These are phyloP conservation scores for Cicer judaicum DNA, from an alignment of 306 rosid genomes.

Conservation along the genomic window DNA sequence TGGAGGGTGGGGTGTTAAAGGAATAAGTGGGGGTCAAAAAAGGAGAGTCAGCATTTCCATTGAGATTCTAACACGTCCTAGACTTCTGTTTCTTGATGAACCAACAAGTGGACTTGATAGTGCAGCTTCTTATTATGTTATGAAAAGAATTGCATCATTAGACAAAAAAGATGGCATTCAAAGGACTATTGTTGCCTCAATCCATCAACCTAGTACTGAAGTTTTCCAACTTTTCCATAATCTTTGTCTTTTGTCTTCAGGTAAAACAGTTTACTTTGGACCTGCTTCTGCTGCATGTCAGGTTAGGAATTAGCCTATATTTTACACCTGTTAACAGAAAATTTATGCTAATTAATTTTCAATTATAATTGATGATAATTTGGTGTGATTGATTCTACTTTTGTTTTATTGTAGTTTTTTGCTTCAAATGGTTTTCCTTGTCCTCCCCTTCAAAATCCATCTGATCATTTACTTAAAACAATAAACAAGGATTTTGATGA, in stretches of 20 bases:
- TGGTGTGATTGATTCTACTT: background rate
- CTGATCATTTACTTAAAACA: slow-evolving; percentile 76
- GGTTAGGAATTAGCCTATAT: slow-evolving; percentile 42
- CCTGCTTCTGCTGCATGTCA: slow-evolving; percentile 65
- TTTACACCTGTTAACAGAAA: too few species aligned
- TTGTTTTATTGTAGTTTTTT: slow-evolving; percentile 56
- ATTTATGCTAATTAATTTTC: background rate
- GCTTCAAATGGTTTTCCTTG: slow-evolving; percentile 74
- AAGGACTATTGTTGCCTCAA: slow-evolving; percentile 65
- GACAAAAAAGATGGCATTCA: slow-evolving; percentile 44
- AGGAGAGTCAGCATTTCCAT: slow-evolving; percentile 56
- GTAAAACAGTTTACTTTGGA: slow-evolving; percentile 71
- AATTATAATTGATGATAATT: background rate
- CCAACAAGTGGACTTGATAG: slow-evolving; percentile 75
- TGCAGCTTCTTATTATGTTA: slow-evolving; percentile 78
- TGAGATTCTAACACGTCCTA: slow-evolving; percentile 57
- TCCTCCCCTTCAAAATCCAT: slow-evolving; percentile 67
- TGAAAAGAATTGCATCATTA: slow-evolving; percentile 61
- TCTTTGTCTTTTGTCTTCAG: slow-evolving; percentile 72
- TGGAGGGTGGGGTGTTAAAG: slow-evolving; percentile 58
- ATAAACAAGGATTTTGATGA: slow-evolving; percentile 80
- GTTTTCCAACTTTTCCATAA: slow-evolving; percentile 70
- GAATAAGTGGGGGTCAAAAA: slow-evolving; percentile 60
- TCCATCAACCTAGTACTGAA: slow-evolving; percentile 76
- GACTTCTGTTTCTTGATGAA: slow-evolving; percentile 59